phyloP scores from a whole-genome alignment of 179 eudicot genomes.

The Amaranthus tricolor region DNA sequence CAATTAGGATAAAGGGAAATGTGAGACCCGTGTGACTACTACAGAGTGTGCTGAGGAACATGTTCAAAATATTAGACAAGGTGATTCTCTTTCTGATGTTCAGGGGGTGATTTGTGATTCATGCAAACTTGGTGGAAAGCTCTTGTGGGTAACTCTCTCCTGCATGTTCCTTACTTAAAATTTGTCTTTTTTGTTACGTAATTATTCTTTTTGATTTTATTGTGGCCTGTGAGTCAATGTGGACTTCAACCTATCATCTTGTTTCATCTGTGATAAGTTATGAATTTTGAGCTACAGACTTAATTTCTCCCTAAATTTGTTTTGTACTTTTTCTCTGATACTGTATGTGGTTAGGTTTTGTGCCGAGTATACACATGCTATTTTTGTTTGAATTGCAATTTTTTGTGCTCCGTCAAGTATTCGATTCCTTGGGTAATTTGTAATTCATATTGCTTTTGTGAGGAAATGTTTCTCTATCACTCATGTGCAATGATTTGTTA shows the following conservation, averaged over 20 bases:
- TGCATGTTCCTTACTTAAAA: not conserved
- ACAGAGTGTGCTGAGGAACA: constrained; percentile 24
- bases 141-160: constrained; percentile 58
- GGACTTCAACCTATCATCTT: not conserved
- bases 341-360: not conserved
- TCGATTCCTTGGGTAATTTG: not conserved
- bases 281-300: not conserved
- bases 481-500: not conserved
- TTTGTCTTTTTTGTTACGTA: not conserved
- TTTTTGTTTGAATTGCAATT: not conserved
- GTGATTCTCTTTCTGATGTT: constrained; percentile 29
- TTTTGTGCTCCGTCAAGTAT: not conserved
- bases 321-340: not conserved
- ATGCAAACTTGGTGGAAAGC: constrained; percentile 56
- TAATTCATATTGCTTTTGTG: not conserved
- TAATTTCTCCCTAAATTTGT: not conserved
- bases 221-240: constrained; percentile 3
- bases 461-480: not conserved
- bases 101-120: constrained; percentile 31
- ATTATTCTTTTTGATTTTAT: not conserved
- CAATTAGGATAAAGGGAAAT: constrained; percentile 54
- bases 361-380: not conserved
- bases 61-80: constrained; percentile 14
- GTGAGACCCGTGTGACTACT: constrained; percentile 21
- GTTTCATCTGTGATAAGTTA: not conserved